Conservation (phyloP, 805 yeast species). For the Lipomyces anomalus region DNA sequence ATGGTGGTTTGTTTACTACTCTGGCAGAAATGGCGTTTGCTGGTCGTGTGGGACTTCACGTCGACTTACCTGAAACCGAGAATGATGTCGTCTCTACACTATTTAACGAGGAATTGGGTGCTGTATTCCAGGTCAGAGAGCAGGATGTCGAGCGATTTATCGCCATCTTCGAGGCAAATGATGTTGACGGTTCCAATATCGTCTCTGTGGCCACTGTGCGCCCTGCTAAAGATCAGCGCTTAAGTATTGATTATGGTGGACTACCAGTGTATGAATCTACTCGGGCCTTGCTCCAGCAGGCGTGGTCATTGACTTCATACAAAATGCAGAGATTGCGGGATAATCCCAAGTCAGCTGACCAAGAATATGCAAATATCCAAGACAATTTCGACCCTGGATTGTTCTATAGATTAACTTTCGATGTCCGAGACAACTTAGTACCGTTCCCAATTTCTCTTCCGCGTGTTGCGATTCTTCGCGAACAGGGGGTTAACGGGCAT, state of each 20-base stretch:
- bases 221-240: constrained; percentile 42
- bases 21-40: constrained; percentile 96
- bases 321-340: constrained; percentile 88
- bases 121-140: constrained; percentile 78
- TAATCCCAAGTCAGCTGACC: constrained; percentile 83
- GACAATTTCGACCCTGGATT: constrained; percentile 91
- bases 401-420: constrained; percentile 68
- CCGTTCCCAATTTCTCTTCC: constrained; percentile 44
- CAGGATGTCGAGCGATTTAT: constrained; percentile 51
- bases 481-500: constrained; percentile 97
- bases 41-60: constrained; percentile 75
- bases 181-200: constrained; percentile 51
- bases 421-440: constrained; percentile 27
- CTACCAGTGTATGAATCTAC: constrained; percentile 14
- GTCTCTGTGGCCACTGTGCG: constrained; percentile 60
- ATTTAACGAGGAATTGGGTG: constrained; percentile 93
- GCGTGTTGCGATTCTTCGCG: constrained; percentile 91
- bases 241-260: constrained; percentile 15
- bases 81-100: constrained; percentile 50
- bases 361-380: constrained; percentile 66
- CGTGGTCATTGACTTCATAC: constrained; percentile 85
- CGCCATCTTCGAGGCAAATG: constrained; percentile 49
- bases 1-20: constrained; percentile 89
- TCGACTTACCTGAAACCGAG: constrained; percentile 35
- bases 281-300: constrained; percentile 47